Conservation (phyloP, 495 filamentous ascomycete species). For the Penicillium cataractarum region DNA sequence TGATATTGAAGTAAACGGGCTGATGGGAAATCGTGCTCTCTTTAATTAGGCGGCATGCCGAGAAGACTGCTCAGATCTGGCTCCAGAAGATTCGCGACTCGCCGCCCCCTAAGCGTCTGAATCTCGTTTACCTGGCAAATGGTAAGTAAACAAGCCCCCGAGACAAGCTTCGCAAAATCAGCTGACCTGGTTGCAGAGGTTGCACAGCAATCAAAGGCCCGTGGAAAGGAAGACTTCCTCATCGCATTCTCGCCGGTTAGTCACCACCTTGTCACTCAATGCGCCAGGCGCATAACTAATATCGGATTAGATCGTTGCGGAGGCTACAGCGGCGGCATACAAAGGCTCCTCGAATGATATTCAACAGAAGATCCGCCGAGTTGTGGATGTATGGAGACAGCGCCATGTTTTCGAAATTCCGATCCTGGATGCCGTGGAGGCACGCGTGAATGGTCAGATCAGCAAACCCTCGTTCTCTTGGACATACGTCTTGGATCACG, state of each 20-base stretch:
- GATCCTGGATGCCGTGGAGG: conserved; percentile 77
- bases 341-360: conserved; percentile 82
- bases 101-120: conserved; percentile 78
- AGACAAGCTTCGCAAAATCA: conserved; percentile 4
- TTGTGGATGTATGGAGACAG: conserved; percentile 92
- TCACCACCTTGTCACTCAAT: conserved; percentile 2
- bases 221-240: conserved; percentile 88
- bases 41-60: conserved; percentile 75
- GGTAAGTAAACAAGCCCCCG: conserved; percentile 54
- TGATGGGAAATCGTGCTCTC: conserved; percentile 20
- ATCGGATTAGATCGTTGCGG: conserved; percentile 68
- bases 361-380: conserved; percentile 82
- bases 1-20: conserved; percentile 14
- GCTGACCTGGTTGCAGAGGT: conserved; percentile 67
- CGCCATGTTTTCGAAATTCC: conserved; percentile 80
- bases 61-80: conserved; percentile 87
- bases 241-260: conserved; percentile 80
- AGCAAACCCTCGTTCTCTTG: background rate
- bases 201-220: conserved; percentile 89
- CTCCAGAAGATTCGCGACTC: conserved; percentile 85
- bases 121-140: conserved; percentile 93
- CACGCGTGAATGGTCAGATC: conserved; percentile 70
- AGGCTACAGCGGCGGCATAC: conserved; percentile 82
- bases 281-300: conserved; percentile 26
- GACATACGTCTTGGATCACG: background rate